Conservation (phyloP, 805 yeast genomes). For the Kluyveromyces siamensis region DNA sequence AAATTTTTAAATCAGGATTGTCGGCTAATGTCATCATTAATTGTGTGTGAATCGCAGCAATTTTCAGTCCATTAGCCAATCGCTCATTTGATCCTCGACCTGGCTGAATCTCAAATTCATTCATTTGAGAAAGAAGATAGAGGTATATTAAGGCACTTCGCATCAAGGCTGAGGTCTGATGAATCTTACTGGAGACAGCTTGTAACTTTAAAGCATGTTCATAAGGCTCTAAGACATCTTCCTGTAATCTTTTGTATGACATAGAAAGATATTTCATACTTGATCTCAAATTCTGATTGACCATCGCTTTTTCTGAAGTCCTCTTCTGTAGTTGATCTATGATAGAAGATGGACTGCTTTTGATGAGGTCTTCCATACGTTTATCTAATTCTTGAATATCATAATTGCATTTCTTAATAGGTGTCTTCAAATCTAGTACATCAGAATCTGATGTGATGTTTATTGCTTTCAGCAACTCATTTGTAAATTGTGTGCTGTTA, state of each 20-base stretch:
- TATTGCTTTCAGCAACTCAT: slow-evolving; percentile 17
- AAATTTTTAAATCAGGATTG: slow-evolving; percentile 20
- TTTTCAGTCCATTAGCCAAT: slow-evolving; percentile 7
- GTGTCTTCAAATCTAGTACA: slow-evolving; percentile 21
- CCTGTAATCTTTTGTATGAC: slow-evolving; percentile 24
- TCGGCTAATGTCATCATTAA: slow-evolving; percentile 16
- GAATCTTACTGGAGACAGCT: slow-evolving; percentile 23
- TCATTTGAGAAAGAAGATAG: slow-evolving; percentile 19
- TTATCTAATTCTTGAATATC: slow-evolving; percentile 21
- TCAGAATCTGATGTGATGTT: slow-evolving; percentile 10
- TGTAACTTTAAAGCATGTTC: slow-evolving; percentile 23
- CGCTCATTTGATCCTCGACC: neutral
- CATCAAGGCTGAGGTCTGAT: slow-evolving; percentile 25
- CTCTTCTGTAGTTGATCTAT: slow-evolving; percentile 17
- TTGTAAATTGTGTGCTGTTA: slow-evolving; percentile 15
- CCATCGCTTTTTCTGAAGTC: slow-evolving; percentile 8
- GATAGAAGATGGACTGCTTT: slow-evolving; percentile 15
- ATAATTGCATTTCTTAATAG: slow-evolving; percentile 23
- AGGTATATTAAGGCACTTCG: slow-evolving; percentile 23
- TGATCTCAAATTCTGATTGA: slow-evolving; percentile 13
- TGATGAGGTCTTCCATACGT: slow-evolving; percentile 14
- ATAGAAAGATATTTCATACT: slow-evolving; percentile 22
- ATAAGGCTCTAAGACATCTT: slow-evolving; percentile 23
- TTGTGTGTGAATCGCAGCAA: slow-evolving; percentile 22
- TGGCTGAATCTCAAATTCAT: slow-evolving; percentile 3